phyloP scores from a whole-genome alignment of 805 yeast species.

The Schwanniomyces vanrijiae region DNA sequence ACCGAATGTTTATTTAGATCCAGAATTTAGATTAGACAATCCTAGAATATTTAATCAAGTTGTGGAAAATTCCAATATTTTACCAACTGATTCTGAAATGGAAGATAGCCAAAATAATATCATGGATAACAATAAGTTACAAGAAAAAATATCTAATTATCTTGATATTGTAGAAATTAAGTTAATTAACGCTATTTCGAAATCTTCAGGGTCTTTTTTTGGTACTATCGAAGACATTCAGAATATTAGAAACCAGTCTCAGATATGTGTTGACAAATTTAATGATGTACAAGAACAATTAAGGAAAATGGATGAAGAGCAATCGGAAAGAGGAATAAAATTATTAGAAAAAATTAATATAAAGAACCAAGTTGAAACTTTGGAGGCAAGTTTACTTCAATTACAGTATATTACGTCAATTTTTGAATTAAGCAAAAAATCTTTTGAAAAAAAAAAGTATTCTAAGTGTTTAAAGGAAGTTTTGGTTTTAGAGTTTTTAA shows the following conservation, averaged over 20 bases:
- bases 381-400: conserved; percentile 64
- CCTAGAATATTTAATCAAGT: conserved; percentile 81
- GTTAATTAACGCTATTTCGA: conserved; percentile 77
- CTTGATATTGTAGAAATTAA: conserved; percentile 83
- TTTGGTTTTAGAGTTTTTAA: conserved; percentile 54
- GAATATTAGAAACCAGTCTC: conserved; percentile 56
- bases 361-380: conserved; percentile 55
- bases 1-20: conserved; percentile 68
- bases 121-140: conserved; percentile 57
- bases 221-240: conserved; percentile 79
- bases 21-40: conserved; percentile 79
- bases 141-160: conserved; percentile 77
- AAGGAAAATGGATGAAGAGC: conserved; percentile 44
- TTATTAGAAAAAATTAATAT: conserved; percentile 51
- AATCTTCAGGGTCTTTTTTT: conserved; percentile 82
- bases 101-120: conserved; percentile 25
- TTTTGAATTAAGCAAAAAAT: conserved; percentile 34
- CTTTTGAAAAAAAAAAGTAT: conserved; percentile 46
- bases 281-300: conserved; percentile 48
- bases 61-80: conserved; percentile 54
- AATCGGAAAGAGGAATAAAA: conserved; percentile 51
- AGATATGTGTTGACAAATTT: conserved; percentile 48
- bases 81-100: conserved; percentile 26
- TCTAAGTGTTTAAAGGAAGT: conserved; percentile 58
- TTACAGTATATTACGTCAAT: conserved; percentile 36